Percentiles rank a stretch among this genome's conserved stretches.
phyloP scores from a whole-genome alignment of 306 rosid species.

The Quillaja saponaria region DNA sequence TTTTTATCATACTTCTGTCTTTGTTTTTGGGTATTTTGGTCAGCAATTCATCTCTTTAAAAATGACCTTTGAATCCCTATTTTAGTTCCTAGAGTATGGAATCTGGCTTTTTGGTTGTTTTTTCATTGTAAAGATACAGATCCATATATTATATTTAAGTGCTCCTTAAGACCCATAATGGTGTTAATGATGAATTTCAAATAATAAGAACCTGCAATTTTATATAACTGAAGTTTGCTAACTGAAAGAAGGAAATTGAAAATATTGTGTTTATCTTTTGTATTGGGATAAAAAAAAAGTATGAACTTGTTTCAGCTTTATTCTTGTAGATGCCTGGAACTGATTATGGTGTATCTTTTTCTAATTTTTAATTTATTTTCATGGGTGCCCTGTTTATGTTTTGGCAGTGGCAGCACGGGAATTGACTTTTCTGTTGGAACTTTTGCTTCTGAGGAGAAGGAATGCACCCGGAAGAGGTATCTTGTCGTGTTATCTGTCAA shows the following conservation, averaged over 20 bases:
- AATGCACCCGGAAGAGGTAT: conserved; percentile 67
- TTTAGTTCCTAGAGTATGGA: too few species aligned
- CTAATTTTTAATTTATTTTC: neutral
- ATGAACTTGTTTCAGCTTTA: neutral
- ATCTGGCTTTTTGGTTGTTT: neutral
- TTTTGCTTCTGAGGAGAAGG: conserved; percentile 39
- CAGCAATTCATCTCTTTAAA: neutral
- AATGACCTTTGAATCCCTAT: neutral
- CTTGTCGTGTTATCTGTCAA: neutral
- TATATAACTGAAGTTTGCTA: neutral
- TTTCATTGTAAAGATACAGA: neutral
- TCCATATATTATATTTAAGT: conserved; percentile 10
- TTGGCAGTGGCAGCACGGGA: conserved; percentile 41
- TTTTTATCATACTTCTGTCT: neutral
- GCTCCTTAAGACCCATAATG: neutral
- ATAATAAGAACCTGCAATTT: neutral
- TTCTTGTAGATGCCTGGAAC: neutral
- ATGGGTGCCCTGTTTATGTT: conserved; percentile 24
- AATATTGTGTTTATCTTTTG: conserved; percentile 1
- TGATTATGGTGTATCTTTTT: too few species aligned
- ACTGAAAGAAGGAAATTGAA: neutral
- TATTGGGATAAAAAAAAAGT: neutral
- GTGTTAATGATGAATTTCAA: neutral
- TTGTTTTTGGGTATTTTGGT: neutral
- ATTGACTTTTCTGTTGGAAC: conserved; percentile 44